Base-by-base conservation (phyloP, 2,329 filamentous ascomycete species). In the Emergomyces orientalis region DNA sequence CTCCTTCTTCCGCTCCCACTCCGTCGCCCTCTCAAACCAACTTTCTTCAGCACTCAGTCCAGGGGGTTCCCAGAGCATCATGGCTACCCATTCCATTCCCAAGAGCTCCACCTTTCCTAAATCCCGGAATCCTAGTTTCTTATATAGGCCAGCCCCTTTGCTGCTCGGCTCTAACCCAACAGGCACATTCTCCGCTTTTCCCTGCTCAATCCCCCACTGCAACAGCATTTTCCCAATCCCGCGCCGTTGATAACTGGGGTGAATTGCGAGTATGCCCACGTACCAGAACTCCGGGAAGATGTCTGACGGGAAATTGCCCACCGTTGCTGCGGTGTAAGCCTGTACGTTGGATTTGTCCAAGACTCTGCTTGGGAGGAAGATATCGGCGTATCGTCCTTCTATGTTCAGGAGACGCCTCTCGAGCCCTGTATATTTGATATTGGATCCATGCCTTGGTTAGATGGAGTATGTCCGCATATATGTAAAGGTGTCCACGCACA, bases 241-340 rank as follows among this genome's bases (percentile, higher is more conserved):
- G 34, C 63, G 66, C 14, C 69, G 60, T 22, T 71, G 68, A 59
- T 65, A 68, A 1, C 58, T 37, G 2, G 67, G 69, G 45, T 67
- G 60, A 25, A 71, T 65, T n/a, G 66, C 67, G 22, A 71, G 64
- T 17, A 63, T 61, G 43, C 64, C 68, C 25, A 71, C 60, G 43
- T 69, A 67, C 70, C 69, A 71, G n/a, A 67, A 63, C 14, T 67
- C 62, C 11, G 67, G 39, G 60, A 68, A 62, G 19, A 67, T 59
- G 17, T 63, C 60, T 25, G 66, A 63, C 5, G 66, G 65, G 30
- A 62, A 64, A 41, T 62, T 61, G 30, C 63, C 41, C n/a, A 25
- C 55, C 4, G 60, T 49, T 43, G 59, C 62, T 25, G 63, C 27
- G 14, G 41, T n/a, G 55, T 62, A 62, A 5, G 65, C 32, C n/a